phyloP scores from a whole-genome alignment of 352 stramenopile species.

The Globisporangium solare region DNA sequence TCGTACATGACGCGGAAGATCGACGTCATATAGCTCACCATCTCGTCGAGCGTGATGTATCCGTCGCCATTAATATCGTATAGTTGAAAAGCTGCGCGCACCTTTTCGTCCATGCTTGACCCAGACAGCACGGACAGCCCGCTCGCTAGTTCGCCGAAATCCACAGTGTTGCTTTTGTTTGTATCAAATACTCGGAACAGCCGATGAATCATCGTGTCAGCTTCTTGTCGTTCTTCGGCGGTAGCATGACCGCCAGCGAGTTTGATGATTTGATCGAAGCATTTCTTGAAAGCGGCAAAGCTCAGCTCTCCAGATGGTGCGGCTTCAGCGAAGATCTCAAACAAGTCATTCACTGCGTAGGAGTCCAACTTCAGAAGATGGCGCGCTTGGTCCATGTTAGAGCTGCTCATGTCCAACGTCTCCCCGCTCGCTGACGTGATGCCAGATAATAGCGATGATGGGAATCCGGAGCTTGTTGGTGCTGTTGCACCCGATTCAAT shows the following conservation, averaged over 20 bases:
- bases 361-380: slow-evolving; percentile 78
- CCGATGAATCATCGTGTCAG: slow-evolving; percentile 74
- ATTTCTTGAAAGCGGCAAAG: slow-evolving; percentile 84
- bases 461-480: slow-evolving; percentile 20
- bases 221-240: slow-evolving; percentile 64
- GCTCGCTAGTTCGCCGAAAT: slow-evolving; percentile 84
- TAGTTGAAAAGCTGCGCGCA: slow-evolving; percentile 79
- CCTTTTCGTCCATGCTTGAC: slow-evolving; percentile 85
- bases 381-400: slow-evolving; percentile 72
- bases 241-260: slow-evolving; percentile 67
- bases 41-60: slow-evolving; percentile 84
- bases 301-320: slow-evolving; percentile 72
- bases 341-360: slow-evolving; percentile 85
- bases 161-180: slow-evolving; percentile 81
- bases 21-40: slow-evolving; percentile 86
- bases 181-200: slow-evolving; percentile 85
- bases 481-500: slow-evolving; percentile 1
- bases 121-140: slow-evolving; percentile 81
- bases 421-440: slow-evolving; percentile 34
- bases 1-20: slow-evolving; percentile 90
- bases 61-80: slow-evolving; percentile 85
- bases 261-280: slow-evolving; percentile 85
- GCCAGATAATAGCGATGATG: slow-evolving; percentile 34
- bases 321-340: slow-evolving; percentile 85
- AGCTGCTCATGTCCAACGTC: slow-evolving; percentile 60